These are phyloP conservation scores for Hypoxylon sp. DNA, from an alignment of 2,329 filamentous ascomycete species.

Conservation along the genomic window DNA sequence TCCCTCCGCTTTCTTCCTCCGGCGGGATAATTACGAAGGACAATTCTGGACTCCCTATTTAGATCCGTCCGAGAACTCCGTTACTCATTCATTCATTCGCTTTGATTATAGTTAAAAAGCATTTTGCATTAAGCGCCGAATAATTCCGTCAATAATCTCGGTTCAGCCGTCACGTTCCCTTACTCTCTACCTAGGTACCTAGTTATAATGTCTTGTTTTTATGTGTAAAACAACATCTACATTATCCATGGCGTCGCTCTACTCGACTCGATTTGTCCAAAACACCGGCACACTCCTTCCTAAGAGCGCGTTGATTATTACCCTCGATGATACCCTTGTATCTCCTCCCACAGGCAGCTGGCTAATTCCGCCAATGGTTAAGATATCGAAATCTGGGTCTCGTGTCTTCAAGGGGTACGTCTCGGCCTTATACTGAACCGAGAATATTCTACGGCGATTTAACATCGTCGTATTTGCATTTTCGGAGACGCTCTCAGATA, in stretches of 20 bases:
- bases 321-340: constrained; percentile 33
- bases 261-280: constrained; percentile 41
- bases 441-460: constrained; percentile 18
- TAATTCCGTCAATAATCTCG: constrained; percentile 38
- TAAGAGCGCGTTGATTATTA: constrained; percentile 19
- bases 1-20: not conserved
- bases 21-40: constrained; percentile 10
- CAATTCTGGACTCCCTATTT: constrained; percentile 17
- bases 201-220: constrained; percentile 17
- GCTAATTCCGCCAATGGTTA: constrained; percentile 37
- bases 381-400: constrained; percentile 3
- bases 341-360: constrained; percentile 19
- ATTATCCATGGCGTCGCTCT: constrained; percentile 32
- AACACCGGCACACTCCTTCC: constrained; percentile 27
- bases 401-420: constrained; percentile 12
- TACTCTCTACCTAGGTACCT: not conserved
- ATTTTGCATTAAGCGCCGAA: constrained; percentile 15
- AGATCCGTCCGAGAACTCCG: not conserved
- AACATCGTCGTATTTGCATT: not conserved
- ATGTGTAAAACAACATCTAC: constrained; percentile 3
- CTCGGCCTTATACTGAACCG: constrained; percentile 38
- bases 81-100: not conserved
- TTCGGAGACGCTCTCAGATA: not conserved
- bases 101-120: constrained; percentile 8
- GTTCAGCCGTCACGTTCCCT: constrained; percentile 11